A percentile compares a stretch with the other conserved stretches of the same genome.
Evolutionary conservation across 805 yeast species (phyloP).

Genomic region (Ogataea trehalophila): DNA sequence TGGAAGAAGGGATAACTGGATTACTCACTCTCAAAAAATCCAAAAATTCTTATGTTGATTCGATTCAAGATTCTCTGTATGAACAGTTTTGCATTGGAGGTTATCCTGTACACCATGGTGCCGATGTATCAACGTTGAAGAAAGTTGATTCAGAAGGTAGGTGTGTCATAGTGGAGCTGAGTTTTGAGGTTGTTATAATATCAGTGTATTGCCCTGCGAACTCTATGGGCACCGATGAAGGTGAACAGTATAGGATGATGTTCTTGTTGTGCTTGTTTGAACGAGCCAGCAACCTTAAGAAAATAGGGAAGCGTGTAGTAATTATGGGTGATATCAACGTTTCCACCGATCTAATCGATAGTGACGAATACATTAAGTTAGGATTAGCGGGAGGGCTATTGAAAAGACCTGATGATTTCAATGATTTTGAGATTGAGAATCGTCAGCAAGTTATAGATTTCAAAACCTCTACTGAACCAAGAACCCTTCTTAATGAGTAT

Average conservation of each 20-base stretch:
- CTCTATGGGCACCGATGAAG: conserved; percentile 66
- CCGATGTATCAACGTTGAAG: conserved; percentile 28
- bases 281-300: conserved; percentile 54
- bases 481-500: conserved; percentile 44
- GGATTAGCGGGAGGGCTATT: conserved; percentile 36
- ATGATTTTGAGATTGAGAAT: conserved; percentile 35
- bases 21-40: conserved; percentile 28
- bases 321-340: conserved; percentile 90
- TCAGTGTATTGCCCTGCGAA: conserved; percentile 90
- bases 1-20: conserved; percentile 93
- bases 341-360: conserved; percentile 73
- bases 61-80: conserved; percentile 10
- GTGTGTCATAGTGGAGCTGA: conserved; percentile 68
- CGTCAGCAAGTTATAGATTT: conserved; percentile 28
- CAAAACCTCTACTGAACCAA: conserved; percentile 35
- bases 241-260: conserved; percentile 49
- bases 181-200: conserved; percentile 55
- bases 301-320: conserved; percentile 60
- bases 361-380: conserved; percentile 61
- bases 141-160: conserved; percentile 83
- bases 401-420: conserved; percentile 17
- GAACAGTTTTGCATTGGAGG: conserved; percentile 57
- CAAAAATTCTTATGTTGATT: conserved; percentile 24
- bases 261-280: conserved; percentile 57
- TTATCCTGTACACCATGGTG: conserved; percentile 43